phyloP scores from a whole-genome alignment of 2,329 filamentous ascomycete species.

The Penicillium psychrosexuale region DNA sequence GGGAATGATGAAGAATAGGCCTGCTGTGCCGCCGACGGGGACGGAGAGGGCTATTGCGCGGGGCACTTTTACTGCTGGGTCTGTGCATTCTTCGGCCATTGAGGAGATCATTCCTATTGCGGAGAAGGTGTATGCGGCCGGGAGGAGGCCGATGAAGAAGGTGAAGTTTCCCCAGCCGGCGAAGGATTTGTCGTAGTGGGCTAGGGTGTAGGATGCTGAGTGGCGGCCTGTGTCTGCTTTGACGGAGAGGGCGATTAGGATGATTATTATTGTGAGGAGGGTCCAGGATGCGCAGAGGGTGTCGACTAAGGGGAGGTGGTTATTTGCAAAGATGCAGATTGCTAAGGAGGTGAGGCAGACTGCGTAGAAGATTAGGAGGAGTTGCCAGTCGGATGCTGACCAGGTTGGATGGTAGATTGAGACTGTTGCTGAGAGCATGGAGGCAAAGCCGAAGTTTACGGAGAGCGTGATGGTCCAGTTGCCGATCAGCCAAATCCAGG shows the following conservation, averaged over 20 bases:
- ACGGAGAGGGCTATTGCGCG: constrained; percentile 52
- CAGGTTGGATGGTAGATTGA: constrained; percentile 56
- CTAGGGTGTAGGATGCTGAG: constrained; percentile 51
- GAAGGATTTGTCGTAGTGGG: constrained; percentile 55
- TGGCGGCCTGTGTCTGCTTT: constrained; percentile 56
- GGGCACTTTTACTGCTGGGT: constrained; percentile 53
- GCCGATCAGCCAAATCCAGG: constrained; percentile 54
- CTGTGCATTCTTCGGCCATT: constrained; percentile 59
- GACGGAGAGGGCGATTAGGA: constrained; percentile 55
- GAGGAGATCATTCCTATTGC: constrained; percentile 61
- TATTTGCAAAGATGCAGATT: constrained; percentile 66
- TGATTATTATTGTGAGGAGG: constrained; percentile 54
- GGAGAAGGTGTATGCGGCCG: constrained; percentile 57
- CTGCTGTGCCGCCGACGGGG: constrained; percentile 53
- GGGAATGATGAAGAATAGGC: constrained; percentile 55
- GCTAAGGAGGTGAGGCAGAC: constrained; percentile 63
- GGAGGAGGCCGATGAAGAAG: constrained; percentile 62
- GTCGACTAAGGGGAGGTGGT: constrained; percentile 62
- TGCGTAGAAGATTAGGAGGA: constrained; percentile 68
- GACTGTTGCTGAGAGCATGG: constrained; percentile 51
- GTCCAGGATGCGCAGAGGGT: constrained; percentile 58
- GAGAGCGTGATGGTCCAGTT: constrained; percentile 55
- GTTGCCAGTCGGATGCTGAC: constrained; percentile 58
- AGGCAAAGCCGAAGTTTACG: constrained; percentile 57
- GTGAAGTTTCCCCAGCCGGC: constrained; percentile 59